These are phyloP conservation scores for Fonsecaea multimorphosa DNA, from an alignment of 2,329 filamentous ascomycete species.

Conservation along the genomic window DNA sequence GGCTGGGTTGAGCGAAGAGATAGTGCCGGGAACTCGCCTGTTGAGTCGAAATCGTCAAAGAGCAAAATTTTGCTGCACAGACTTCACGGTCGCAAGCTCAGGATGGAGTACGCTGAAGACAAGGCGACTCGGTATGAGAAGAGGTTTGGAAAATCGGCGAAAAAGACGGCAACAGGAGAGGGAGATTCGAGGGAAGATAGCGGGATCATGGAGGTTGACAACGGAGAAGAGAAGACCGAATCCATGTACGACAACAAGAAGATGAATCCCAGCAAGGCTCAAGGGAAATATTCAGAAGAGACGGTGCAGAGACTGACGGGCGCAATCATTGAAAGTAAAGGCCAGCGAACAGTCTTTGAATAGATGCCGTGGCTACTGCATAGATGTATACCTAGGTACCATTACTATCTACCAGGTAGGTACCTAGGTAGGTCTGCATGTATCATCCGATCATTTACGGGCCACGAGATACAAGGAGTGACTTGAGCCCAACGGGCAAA, in stretches of 20 bases:
- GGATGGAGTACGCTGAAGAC: slow-evolving; percentile 94
- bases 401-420: too few relatives aligned
- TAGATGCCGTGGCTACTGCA: not conserved
- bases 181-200: slow-evolving; percentile 47
- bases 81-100: slow-evolving; percentile 77
- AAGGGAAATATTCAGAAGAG: slow-evolving; percentile 54
- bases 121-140: slow-evolving; percentile 89
- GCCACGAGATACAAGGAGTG: slow-evolving; percentile 4
- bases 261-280: slow-evolving; percentile 43
- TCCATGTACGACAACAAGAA: not conserved
- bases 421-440: not conserved
- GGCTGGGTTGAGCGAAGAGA: slow-evolving; percentile 73
- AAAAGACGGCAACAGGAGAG: slow-evolving; percentile 43
- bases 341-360: slow-evolving; percentile 84
- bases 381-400: too few relatives aligned
- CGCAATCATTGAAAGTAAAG: slow-evolving; percentile 76
- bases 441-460: not conserved
- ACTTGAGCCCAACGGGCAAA: not conserved
- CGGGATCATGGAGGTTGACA: slow-evolving; percentile 40
- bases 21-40: slow-evolving; percentile 50
- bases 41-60: slow-evolving; percentile 61
- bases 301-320: slow-evolving; percentile 72
- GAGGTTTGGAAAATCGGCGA: slow-evolving; percentile 78
- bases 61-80: slow-evolving; percentile 81
- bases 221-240: not conserved